Evolutionary conservation across 1,284 basidiomycete genomes (phyloP).

Genomic region (Xerocomus cyaneibrunnescens): DNA sequence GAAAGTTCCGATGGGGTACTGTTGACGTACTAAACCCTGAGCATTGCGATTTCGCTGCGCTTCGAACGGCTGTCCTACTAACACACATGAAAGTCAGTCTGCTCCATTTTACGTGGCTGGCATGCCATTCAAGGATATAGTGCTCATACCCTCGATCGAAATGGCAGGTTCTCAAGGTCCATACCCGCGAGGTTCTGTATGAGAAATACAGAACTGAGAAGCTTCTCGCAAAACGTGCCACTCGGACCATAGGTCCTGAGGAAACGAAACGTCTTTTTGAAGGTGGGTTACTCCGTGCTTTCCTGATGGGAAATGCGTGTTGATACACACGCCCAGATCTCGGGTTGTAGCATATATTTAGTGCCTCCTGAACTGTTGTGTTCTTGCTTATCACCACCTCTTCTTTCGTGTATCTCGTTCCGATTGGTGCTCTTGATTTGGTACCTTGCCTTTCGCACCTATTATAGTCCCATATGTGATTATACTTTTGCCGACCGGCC

Average conservation of each 20-base stretch:
- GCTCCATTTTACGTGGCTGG: conserved; percentile 13
- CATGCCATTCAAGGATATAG: conserved; percentile 13
- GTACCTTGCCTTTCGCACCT: conserved; percentile 1
- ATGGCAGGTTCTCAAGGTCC: conserved; percentile 67
- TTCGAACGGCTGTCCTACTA: conserved; percentile 74
- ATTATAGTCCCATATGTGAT: conserved; percentile 15
- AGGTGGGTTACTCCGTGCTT: conserved; percentile 45
- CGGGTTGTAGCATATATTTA: conserved; percentile 37
- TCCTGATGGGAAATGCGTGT: conserved; percentile 26
- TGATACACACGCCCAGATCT: conserved; percentile 37
- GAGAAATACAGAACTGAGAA: conserved; percentile 84
- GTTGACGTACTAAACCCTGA: conserved; percentile 79
- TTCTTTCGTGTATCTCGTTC: conserved; percentile 12
- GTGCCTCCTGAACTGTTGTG: conserved; percentile 13
- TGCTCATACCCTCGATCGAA: conserved; percentile 31
- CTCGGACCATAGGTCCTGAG: conserved; percentile 69
- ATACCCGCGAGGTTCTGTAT: conserved; percentile 80
- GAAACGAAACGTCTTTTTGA: conserved; percentile 67
- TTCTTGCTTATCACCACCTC: conserved; percentile 28
- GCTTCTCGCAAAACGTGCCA: conserved; percentile 76
- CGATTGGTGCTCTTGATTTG: conserved; percentile 5
- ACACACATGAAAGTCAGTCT: conserved; percentile 73
- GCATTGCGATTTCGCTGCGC: conserved; percentile 80
- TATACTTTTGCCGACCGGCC: conserved; percentile 15
- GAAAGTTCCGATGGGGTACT: conserved; percentile 80